Evolutionary conservation across 129 eudicot species (phyloP).

Genomic region (Kitagawia praeruptora): DNA sequence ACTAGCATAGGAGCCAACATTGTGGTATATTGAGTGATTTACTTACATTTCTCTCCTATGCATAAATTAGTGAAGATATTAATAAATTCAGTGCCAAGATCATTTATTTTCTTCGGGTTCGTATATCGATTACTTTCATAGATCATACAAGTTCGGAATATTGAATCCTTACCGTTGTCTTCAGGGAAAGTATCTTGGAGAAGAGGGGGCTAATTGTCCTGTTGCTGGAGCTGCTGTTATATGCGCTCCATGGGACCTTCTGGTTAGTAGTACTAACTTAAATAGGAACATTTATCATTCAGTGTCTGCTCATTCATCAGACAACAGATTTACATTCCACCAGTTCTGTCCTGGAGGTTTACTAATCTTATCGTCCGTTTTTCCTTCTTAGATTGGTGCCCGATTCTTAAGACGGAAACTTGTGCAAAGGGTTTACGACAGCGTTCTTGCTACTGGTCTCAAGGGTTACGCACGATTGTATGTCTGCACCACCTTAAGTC

Average conservation of each 20-base stretch:
- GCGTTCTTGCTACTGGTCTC: slow-evolving; percentile 80
- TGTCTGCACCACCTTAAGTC: slow-evolving; percentile 16
- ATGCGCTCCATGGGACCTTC: slow-evolving; percentile 11
- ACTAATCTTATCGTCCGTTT: neutral
- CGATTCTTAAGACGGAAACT: slow-evolving; percentile 74
- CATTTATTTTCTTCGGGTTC: too few relatives aligned
- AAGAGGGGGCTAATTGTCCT: slow-evolving; percentile 5
- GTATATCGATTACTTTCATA: neutral
- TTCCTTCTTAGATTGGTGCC: slow-evolving; percentile 57
- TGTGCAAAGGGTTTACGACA: slow-evolving; percentile 72
- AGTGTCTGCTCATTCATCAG: neutral
- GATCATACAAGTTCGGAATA: neutral
- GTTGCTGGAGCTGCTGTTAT: slow-evolving; percentile 11
- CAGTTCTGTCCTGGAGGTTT: neutral
- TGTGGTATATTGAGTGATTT: slow-evolving; percentile 3
- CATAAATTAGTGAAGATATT: too few relatives aligned
- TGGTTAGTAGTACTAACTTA: neutral
- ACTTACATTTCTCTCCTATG: neutral
- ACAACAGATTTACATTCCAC: neutral
- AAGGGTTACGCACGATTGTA: slow-evolving; percentile 84
- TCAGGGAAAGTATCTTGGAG: slow-evolving; percentile 15
- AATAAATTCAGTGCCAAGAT: too few relatives aligned
- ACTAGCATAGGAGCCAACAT: slow-evolving; percentile 7
- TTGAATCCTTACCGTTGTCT: neutral
- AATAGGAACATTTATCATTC: neutral